Base-by-base conservation (phyloP, 2,329 filamentous ascomycete species). In the Decorospora gaudefroyi region DNA sequence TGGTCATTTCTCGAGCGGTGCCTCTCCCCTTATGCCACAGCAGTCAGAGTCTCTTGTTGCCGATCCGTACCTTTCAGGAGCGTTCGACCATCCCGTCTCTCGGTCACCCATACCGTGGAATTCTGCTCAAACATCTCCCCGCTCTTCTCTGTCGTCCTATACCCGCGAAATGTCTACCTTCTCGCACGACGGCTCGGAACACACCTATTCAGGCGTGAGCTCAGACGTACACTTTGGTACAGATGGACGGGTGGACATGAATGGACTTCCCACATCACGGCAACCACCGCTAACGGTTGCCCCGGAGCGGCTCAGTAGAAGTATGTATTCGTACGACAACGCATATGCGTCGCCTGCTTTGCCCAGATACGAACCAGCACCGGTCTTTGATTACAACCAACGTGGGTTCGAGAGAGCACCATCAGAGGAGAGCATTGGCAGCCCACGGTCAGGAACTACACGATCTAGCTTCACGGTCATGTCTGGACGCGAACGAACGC, bases 11-110 rank as follows among this genome's bases (percentile, higher is more conserved):
- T 55, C 65, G 3, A 57, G 41, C 34, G 57, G 55, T 25, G 36
- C 60, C 6, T 68, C 65, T 35, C 60, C 67, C 3, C 46, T 64
- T 13, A 55, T 65, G 44, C 38, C n/a, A n/a, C n/a, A n/a, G n/a
- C n/a, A n/a, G 6, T 7, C 54, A 15, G 65, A 66, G n/a, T 52
- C 59, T 25, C n/a, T n/a, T n/a, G 55, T 61, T 23, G 62, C 59
- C 25, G 64, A 70, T 35, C 59, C 63, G 8, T 68, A 61, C 55
- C 46, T 57, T 9, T 62, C 65, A 25, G 62, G 62, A 50, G 57
- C 63, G 21, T 69, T 65, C 42, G 66, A 70, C 12, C 62, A 65
- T 28, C 62, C 65, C 4, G 57, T 64, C 5, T 60, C 61, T 45
- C 58, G 55, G 21, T 67, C 67, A 6, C 64, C 65, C 15, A 43